phyloP scores from a whole-genome alignment of 805 yeast genomes.

The Barnettozyma salicaria region DNA sequence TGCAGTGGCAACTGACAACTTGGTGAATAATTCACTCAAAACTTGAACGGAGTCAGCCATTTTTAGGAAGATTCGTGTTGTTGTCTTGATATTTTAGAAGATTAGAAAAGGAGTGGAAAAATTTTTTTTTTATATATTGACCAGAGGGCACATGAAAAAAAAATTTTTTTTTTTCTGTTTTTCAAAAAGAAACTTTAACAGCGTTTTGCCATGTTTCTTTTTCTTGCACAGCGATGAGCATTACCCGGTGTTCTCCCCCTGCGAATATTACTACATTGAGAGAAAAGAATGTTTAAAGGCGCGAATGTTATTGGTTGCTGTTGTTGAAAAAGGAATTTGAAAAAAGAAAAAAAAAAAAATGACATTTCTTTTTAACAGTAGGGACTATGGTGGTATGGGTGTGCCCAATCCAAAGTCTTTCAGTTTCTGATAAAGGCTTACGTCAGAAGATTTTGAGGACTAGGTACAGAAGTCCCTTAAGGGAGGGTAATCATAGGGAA shows the following conservation, averaged over 20 bases:
- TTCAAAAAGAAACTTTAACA: conserved; percentile 2
- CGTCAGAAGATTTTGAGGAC: no score
- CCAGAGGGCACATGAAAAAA: conserved; percentile 6
- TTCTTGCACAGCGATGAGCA: conserved; percentile 18
- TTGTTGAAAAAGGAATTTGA: no score
- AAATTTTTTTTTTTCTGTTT: conserved; percentile 13
- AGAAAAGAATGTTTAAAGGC: no score
- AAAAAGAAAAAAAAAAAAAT: neutral
- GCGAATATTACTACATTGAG: no score
- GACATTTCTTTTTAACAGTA: neutral
- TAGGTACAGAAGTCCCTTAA: no score
- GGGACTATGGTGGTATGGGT: no score
- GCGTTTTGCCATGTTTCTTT: no score
- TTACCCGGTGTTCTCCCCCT: conserved; percentile 8
- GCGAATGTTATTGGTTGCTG: neutral
- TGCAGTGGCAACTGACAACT: conserved; percentile 80
- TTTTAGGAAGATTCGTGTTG: conserved; percentile 6
- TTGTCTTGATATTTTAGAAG: conserved; percentile 2
- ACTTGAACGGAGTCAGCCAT: conserved; percentile 58
- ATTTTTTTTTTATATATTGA: conserved; percentile 13
- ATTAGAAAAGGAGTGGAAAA: conserved; percentile 11
- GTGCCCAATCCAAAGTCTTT: no score
- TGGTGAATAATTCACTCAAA: conserved; percentile 87
- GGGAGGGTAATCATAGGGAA: no score
- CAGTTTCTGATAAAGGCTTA: no score